Evolutionary conservation across 768 basidiomycete genomes (phyloP), one percentile per base, ranked within the genome.

Genomic region (Mycena epipterygia): DNA sequence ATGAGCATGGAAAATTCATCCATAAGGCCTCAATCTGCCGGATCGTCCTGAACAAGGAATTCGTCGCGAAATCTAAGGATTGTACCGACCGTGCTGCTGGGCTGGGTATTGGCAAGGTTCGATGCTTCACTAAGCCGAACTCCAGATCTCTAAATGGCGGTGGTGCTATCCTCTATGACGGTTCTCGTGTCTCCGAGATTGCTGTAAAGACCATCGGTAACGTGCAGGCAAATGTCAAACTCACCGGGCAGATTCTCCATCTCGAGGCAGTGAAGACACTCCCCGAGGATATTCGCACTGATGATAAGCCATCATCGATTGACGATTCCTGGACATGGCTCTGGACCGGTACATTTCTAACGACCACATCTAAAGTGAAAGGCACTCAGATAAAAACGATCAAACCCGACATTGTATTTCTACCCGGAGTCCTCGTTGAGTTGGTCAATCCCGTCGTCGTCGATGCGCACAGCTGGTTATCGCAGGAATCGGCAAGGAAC

Each of bases 51-150:
- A 68, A 61, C 42, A 55, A 57, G 37, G 67, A 62, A 19, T 62
- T 61, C 25, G 61, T 68, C 2, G 67, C 67, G 3, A 68, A 68
- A 30, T 68, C 59, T 1, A 61, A 62, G 17, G 19, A 68, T 27
- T 19, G 60, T 0, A 32, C 5, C 14, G 19, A 63, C 3, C 51
- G 52, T 6, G 57, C 65, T 0, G 29, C 29, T 23, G 58, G 56
- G 0, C 11, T 58, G 3, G 65, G 33, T 1, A 29, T 52, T 21
- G 19, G 25, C 14, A 33, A n/a, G 2, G 51, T 52, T 8, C 51
- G 51, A 16, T 55, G 52, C 29, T 64, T 55, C n/a, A 44, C 52
- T 1, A 64, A 64, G 23, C 23, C 25, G 2, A 27, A 56, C 8
- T 51, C 33, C 2, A 23, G 35, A 3, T 19, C 49, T 2, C 16